Percentiles rank a stretch among this genome's conserved stretches.
These are phyloP conservation scores for Yamadazyma friedrichii DNA, from an alignment of 1,139 yeast species.

Conservation along the genomic window DNA sequence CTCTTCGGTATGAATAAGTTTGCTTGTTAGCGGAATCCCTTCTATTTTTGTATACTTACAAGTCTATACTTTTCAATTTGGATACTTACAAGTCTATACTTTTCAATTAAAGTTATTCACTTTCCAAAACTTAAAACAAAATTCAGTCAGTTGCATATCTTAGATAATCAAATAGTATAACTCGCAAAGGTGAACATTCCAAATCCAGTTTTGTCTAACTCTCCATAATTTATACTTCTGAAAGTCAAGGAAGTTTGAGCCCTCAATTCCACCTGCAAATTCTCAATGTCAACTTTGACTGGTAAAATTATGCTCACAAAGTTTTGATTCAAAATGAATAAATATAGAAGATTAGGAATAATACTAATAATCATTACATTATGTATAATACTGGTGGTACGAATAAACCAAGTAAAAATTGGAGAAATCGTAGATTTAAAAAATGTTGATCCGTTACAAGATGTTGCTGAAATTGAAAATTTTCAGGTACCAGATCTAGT, in stretches of 20 bases:
- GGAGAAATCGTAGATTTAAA: not conserved
- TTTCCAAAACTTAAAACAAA: too few relatives aligned
- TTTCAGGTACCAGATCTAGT: not conserved
- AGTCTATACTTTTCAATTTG: too few relatives aligned
- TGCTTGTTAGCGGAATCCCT: too few relatives aligned
- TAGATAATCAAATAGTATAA: too few relatives aligned
- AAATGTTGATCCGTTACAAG: not conserved
- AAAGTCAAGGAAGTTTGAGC: slow-evolving; percentile 8
- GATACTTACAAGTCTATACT: too few relatives aligned
- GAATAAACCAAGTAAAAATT: not conserved
- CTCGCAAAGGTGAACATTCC: too few relatives aligned
- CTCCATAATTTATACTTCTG: too few relatives aligned
- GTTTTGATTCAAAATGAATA: not conserved
- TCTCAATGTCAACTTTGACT: not conserved
- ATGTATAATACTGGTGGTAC: not conserved
- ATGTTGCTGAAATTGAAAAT: slow-evolving; percentile 1
- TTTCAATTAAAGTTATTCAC: too few relatives aligned
- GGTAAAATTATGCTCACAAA: not conserved
- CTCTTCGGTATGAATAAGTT: not conserved
- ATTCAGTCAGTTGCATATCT: too few relatives aligned
- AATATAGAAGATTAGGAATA: slow-evolving; percentile 1
- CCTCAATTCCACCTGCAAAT: not conserved
- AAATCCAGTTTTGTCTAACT: too few relatives aligned
- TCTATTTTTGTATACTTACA: too few relatives aligned
- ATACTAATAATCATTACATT: not conserved